These are phyloP conservation scores for Coniochaeta ligniaria DNA, from an alignment of 2,329 filamentous ascomycete genomes.

Conservation along the genomic window DNA sequence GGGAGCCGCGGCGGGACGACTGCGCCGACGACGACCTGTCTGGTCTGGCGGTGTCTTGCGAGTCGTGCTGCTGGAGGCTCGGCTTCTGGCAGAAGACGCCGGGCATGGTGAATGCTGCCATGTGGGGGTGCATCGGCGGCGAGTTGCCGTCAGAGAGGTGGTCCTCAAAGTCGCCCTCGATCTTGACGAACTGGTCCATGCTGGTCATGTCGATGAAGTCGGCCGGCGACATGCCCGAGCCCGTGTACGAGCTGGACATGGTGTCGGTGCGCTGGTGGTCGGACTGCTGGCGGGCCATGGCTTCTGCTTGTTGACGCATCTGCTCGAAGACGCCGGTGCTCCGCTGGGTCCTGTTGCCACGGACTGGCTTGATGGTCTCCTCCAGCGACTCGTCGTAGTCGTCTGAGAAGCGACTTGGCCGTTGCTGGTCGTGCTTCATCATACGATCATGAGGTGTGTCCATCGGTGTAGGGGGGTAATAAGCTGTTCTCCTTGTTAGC, in stretches of 20 bases:
- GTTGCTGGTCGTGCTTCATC: slow-evolving; percentile 27
- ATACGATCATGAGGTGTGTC: slow-evolving; percentile 51
- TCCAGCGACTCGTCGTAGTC: slow-evolving; percentile 60
- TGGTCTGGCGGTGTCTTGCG: slow-evolving; percentile 6
- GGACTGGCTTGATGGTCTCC: slow-evolving; percentile 54
- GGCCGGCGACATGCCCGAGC: slow-evolving; percentile 44
- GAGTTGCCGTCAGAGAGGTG: slow-evolving; percentile 30
- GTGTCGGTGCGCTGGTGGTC: slow-evolving; percentile 32
- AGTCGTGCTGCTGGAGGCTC: slow-evolving; percentile 24
- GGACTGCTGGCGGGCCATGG: slow-evolving; percentile 41
- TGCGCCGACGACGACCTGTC: not conserved
- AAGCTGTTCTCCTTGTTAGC: slow-evolving; percentile 32
- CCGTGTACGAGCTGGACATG: slow-evolving; percentile 32
- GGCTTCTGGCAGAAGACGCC: slow-evolving; percentile 35
- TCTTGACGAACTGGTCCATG: slow-evolving; percentile 26
- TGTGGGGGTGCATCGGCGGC: slow-evolving; percentile 43
- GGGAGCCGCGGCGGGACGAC: slow-evolving; percentile 21
- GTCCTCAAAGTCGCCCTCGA: slow-evolving; percentile 20
- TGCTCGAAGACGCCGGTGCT: slow-evolving; percentile 50
- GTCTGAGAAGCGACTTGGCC: slow-evolving; percentile 47
- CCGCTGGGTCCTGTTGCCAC: slow-evolving; percentile 24
- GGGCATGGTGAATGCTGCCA: slow-evolving; percentile 28
- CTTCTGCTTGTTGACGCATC: slow-evolving; percentile 49
- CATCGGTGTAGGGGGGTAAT: slow-evolving; percentile 60
- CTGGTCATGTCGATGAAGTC: slow-evolving; percentile 45